phyloP scores from a whole-genome alignment of 2,329 filamentous ascomycete species.

The Neophaeococcomyces mojaviensis region DNA sequence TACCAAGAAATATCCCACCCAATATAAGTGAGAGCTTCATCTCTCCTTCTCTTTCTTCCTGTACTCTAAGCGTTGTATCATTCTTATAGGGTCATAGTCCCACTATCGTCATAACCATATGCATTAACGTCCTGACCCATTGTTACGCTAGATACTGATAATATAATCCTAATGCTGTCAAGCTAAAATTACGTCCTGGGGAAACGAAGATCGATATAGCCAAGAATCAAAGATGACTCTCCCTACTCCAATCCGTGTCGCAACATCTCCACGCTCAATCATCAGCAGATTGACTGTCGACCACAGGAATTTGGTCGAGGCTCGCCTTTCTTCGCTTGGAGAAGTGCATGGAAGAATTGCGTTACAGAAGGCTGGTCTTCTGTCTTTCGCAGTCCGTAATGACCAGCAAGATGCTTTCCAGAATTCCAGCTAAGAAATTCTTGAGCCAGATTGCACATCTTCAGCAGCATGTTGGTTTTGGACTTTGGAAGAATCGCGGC shows the following conservation, averaged over 20 bases:
- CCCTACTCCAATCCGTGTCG: neutral
- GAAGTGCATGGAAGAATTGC: neutral
- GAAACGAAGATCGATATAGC: too few relatives aligned
- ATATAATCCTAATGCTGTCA: too few relatives aligned
- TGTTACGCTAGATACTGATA: too few relatives aligned
- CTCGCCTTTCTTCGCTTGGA: neutral
- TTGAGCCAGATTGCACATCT: neutral
- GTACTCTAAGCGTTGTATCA: too few relatives aligned
- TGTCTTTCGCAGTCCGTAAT: neutral
- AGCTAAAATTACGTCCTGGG: too few relatives aligned
- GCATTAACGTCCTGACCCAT: too few relatives aligned
- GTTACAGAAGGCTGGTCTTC: conserved; percentile 1
- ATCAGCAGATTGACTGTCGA: neutral
- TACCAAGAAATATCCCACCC: too few relatives aligned
- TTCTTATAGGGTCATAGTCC: too few relatives aligned
- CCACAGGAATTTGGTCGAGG: neutral
- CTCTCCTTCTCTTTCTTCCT: too few relatives aligned
- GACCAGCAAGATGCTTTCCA: neutral
- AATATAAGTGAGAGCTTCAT: too few relatives aligned
- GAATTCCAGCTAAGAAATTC: conserved; percentile 1
- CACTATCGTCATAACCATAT: too few relatives aligned
- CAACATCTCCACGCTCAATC: neutral
- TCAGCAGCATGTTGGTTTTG: neutral
- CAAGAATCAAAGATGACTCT: conserved; percentile 2
- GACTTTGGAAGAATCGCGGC: neutral